phyloP scores from a whole-genome alignment of 1,139 yeast species.

The Lodderomyces oxycetoniae region DNA sequence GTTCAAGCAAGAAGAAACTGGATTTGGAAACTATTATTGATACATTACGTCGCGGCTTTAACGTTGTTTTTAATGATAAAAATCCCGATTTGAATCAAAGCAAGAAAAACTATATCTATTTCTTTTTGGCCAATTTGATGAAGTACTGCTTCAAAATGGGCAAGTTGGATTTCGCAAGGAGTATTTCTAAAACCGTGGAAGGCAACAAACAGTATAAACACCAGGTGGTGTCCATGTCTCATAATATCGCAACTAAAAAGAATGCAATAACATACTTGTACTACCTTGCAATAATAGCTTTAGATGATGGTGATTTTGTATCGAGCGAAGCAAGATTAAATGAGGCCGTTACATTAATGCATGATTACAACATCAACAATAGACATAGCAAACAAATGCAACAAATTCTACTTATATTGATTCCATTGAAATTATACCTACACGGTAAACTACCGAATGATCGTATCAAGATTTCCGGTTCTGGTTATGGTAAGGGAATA shows the following conservation, averaged over 20 bases:
- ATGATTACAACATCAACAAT: slow-evolving; percentile 13
- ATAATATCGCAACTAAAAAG: slow-evolving; percentile 38
- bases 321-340: slow-evolving; percentile 47
- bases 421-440: slow-evolving; percentile 52
- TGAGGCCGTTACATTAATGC: slow-evolving; percentile 40
- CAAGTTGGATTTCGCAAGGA: slow-evolving; percentile 72
- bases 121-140: slow-evolving; percentile 68
- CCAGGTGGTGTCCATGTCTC: slow-evolving; percentile 48
- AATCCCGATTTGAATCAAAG: slow-evolving; percentile 45
- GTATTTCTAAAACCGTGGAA: slow-evolving; percentile 65
- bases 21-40: slow-evolving; percentile 55
- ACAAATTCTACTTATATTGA: slow-evolving; percentile 44
- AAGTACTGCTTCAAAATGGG: slow-evolving; percentile 65
- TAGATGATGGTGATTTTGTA: slow-evolving; percentile 57
- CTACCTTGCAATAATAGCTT: slow-evolving; percentile 58
- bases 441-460: slow-evolving; percentile 38
- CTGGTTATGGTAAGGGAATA: not conserved
- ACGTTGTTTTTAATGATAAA: slow-evolving; percentile 75
- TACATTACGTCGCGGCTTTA: slow-evolving; percentile 70
- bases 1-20: slow-evolving; percentile 9
- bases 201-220: slow-evolving; percentile 40
- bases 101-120: slow-evolving; percentile 66
- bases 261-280: slow-evolving; percentile 60
- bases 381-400: slow-evolving; percentile 24
- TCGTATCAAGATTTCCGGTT: not conserved